These are phyloP conservation scores for Torulaspora pretoriensis DNA, from an alignment of 1,139 yeast genomes.

Conservation along the genomic window DNA sequence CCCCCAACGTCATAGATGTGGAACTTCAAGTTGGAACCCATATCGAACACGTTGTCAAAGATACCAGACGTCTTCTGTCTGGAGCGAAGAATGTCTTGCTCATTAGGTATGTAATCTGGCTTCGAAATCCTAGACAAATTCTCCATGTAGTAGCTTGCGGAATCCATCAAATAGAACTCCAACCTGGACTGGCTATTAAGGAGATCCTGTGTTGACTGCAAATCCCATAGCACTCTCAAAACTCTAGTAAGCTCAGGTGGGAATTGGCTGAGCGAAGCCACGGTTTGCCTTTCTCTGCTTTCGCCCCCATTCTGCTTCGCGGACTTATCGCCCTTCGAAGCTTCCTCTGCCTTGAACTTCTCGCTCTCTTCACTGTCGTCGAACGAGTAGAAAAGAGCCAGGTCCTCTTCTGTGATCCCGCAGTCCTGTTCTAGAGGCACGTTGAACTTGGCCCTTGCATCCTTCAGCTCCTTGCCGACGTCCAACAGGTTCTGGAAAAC, in stretches of 20 bases:
- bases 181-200: constrained; percentile 56
- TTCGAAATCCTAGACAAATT: constrained; percentile 60
- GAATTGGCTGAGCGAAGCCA: constrained; percentile 14
- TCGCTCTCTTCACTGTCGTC: constrained; percentile 7
- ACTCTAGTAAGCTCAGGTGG: constrained; percentile 42
- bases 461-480: constrained; percentile 55
- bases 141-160: constrained; percentile 74
- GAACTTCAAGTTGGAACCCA: constrained; percentile 63
- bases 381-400: constrained; percentile 8
- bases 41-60: constrained; percentile 72
- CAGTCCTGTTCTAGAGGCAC: constrained; percentile 12
- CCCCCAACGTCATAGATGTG: constrained; percentile 95
- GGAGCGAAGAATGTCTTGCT: constrained; percentile 75
- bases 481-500: constrained; percentile 65
- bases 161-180: constrained; percentile 80
- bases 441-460: constrained; percentile 38
- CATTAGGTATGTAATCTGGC: constrained; percentile 63
- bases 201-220: constrained; percentile 56
- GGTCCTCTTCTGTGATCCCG: constrained; percentile 13
- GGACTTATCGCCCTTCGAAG: not conserved
- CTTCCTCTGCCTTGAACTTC: not conserved
- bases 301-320: not conserved
- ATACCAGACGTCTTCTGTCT: constrained; percentile 93
- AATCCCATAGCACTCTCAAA: constrained; percentile 51
- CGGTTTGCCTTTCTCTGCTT: not conserved